Base-by-base conservation (phyloP, 2,329 filamentous ascomycete species). In the Pestalotiopsis sp. region DNA sequence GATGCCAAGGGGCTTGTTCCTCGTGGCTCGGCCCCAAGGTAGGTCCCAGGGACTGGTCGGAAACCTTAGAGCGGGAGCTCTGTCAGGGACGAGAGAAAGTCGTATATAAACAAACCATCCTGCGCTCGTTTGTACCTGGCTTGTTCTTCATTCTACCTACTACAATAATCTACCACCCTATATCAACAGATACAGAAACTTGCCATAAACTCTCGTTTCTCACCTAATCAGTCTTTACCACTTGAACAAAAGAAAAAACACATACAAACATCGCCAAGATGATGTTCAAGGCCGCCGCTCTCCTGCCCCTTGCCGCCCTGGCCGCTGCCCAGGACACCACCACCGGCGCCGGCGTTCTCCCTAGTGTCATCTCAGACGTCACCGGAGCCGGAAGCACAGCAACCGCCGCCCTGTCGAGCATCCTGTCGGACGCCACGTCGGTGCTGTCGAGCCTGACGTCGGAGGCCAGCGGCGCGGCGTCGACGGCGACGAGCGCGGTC, bases 291-390 rank as follows among this genome's bases (percentile, higher is more conserved):
- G 13, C 64, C 25, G 14, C 36, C 25, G 27, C 31, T 14, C 64
- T 66, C 17, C 52, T 66, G 4, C 14, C 64, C 45, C 64, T 66
- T 25, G 64, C 52, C 9, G 41, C 41, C 27, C 23, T 57, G 17
- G 64, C 17, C 25, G 49, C 27, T 27, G 52, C 64, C 23, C 64
- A 66, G 45, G 52, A 66, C 41, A 65, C 62, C 11, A 31, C 62
- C 23, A 49, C 62, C 11, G 60, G 17, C 23, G 17, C 36, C 9
- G 40, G 20, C 36, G 40, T n/a, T 36, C 31, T 38, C 27, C 38
- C 57, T 36, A 38, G 20, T 5, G 11, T 41, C 60, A 38, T 23
- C 27, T 63, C 38, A 14, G 25, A 63, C 31, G 17, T 41, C 60
- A 63, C n/a, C 60, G 60, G 31, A 6, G 11, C 25, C 60, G 60